Conservation (phyloP, 345 rosid genomes). For the Angophora floribunda region DNA sequence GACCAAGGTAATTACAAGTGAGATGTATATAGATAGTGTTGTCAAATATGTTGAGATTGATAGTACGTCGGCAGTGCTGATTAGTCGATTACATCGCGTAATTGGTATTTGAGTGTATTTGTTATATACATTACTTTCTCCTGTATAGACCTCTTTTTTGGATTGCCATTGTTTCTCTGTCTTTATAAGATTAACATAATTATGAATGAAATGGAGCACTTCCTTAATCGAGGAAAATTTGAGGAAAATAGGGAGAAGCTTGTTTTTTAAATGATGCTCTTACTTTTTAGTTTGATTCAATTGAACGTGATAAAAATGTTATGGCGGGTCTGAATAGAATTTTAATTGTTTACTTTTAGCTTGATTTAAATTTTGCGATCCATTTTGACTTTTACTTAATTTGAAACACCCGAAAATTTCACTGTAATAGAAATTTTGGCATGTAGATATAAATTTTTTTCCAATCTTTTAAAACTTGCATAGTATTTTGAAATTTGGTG, state of each 20-base stretch:
- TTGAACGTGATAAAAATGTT: not conserved
- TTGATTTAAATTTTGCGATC: not conserved
- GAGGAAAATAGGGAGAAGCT: not conserved
- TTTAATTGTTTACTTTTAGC: not conserved
- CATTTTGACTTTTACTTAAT: not conserved
- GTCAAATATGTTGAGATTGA: accelerated
- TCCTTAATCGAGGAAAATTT: not conserved
- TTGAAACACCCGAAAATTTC: not conserved
- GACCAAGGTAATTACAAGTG: not conserved
- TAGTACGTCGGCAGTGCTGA: accelerated
- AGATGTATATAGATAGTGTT: not conserved
- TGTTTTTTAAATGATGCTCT: not conserved
- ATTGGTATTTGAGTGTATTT: too few relatives aligned
- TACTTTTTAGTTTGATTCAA: not conserved
- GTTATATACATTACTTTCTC: not conserved
- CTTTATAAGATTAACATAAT: not conserved
- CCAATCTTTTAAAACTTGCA: not conserved
- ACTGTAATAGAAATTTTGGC: not conserved
- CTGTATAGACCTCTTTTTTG: not conserved
- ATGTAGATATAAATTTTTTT: too few relatives aligned
- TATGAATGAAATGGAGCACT: not conserved
- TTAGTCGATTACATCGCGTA: too few relatives aligned
- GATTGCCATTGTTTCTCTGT: not conserved
- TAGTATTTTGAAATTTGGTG: not conserved
- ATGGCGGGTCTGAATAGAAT: not conserved